A percentile compares a stretch with the other conserved stretches of the same genome.
Conservation (phyloP, 225 moss, liverwort and hornwort genomes). For the Pseudoscleropodium purum region DNA sequence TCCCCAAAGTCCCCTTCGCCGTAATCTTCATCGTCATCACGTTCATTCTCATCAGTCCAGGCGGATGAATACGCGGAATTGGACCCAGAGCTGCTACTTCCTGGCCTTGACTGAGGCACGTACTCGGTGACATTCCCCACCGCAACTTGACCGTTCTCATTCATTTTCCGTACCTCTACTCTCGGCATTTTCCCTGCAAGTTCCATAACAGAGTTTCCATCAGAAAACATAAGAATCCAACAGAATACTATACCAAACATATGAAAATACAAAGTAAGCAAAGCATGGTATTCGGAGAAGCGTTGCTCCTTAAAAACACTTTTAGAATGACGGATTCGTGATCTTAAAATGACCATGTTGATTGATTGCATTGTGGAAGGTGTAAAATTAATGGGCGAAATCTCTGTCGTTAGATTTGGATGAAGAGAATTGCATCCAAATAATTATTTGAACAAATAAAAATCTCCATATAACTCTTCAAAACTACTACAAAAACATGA, state of each 20-base stretch:
- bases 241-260: background rate
- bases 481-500: background rate
- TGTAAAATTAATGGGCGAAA: background rate
- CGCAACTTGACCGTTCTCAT: conserved; percentile 50
- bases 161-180: conserved; percentile 83
- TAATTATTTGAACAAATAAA: background rate
- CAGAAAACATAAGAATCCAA: background rate
- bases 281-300: background rate
- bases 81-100: conserved; percentile 25
- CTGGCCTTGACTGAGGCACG: conserved; percentile 18
- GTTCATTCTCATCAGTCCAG: conserved; percentile 40
- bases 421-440: background rate
- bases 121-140: conserved; percentile 56
- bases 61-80: conserved; percentile 23
- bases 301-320: background rate
- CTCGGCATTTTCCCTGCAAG: conserved; percentile 60
- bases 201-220: background rate
- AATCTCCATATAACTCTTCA: background rate
- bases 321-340: background rate
- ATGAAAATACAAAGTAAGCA: background rate
- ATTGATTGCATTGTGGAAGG: background rate
- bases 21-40: conserved; percentile 47
- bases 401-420: background rate
- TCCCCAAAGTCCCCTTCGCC: conserved; percentile 17
- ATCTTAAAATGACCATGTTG: background rate